Percentiles rank a stretch among this genome's conserved stretches.
Evolutionary conservation across 2,329 filamentous ascomycete species (phyloP).

Genomic region (Apiospora hydei): DNA sequence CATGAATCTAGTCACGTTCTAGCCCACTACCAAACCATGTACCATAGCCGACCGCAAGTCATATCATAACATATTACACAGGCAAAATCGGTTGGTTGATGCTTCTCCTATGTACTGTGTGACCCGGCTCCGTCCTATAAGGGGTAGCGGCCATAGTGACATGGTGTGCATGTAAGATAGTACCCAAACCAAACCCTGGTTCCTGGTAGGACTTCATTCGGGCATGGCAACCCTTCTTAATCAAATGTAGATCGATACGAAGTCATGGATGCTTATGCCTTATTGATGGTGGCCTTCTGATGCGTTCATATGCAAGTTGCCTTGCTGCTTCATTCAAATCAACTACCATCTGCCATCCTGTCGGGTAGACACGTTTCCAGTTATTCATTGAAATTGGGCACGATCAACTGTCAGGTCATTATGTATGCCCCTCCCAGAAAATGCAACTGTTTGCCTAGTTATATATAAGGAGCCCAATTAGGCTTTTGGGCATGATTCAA

Average conservation of each 20-base stretch:
- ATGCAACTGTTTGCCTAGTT: background rate
- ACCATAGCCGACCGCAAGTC: background rate
- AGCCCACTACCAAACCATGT: background rate
- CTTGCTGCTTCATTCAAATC: background rate
- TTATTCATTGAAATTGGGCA: background rate
- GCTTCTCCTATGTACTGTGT: background rate
- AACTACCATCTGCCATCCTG: background rate
- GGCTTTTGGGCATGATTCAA: background rate
- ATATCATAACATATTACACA: background rate
- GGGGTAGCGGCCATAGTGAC: background rate
- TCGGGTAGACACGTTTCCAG: background rate
- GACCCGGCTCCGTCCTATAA: background rate
- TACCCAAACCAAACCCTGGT: background rate
- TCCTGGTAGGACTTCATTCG: background rate
- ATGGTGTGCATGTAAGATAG: background rate
- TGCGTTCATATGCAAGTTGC: background rate
- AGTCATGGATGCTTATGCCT: background rate
- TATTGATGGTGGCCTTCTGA: background rate
- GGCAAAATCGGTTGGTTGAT: background rate
- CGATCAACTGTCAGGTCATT: background rate
- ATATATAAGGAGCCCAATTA: background rate
- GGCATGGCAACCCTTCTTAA: background rate
- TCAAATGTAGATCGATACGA: background rate
- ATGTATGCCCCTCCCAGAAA: background rate
- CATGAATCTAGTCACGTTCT: background rate